A percentile compares a stretch with the other conserved stretches of the same genome.
Evolutionary conservation across 306 rosid species (phyloP).

Genomic region (Rosa multiflora): DNA sequence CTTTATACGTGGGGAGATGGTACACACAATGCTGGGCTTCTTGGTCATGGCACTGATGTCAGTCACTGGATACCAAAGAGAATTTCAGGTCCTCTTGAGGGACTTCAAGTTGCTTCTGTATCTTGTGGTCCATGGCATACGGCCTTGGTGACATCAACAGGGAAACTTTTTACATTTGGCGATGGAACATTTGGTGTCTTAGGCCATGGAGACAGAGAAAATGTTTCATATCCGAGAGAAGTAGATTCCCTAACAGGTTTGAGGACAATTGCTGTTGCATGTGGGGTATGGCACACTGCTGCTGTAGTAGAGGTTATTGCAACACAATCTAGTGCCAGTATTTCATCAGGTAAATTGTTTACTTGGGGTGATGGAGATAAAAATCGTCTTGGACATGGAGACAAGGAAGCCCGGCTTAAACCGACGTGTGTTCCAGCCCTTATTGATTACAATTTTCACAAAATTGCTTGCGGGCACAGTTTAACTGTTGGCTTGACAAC

Average conservation of each 20-base stretch:
- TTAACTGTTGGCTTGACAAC: conserved; percentile 87
- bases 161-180: conserved; percentile 94
- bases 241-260: conserved; percentile 80
- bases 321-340: conserved; percentile 75
- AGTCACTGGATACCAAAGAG: conserved; percentile 99
- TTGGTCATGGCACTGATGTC: conserved; percentile 86
- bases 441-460: conserved; percentile 83
- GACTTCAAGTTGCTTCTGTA: conserved; percentile 86
- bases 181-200: conserved; percentile 97
- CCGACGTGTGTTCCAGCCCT: conserved; percentile 90
- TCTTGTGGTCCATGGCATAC: conserved; percentile 99
- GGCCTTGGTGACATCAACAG: conserved; percentile 76
- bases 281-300: conserved; percentile 99
- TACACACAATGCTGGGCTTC: conserved; percentile 93
- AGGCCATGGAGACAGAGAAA: conserved; percentile 91
- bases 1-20: conserved; percentile 99
- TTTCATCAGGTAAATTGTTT: conserved; percentile 83
- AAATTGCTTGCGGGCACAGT: conserved; percentile 95
- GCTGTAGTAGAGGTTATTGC: conserved; percentile 93
- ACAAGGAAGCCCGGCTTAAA: conserved; percentile 84
- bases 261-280: conserved; percentile 88
- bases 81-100: conserved; percentile 85
- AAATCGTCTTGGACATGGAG: conserved; percentile 96
- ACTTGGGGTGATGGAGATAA: conserved; percentile 99
- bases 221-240: conserved; percentile 76